Base-by-base conservation (phyloP, 805 yeast species). In the Candida arabinofermentans region DNA sequence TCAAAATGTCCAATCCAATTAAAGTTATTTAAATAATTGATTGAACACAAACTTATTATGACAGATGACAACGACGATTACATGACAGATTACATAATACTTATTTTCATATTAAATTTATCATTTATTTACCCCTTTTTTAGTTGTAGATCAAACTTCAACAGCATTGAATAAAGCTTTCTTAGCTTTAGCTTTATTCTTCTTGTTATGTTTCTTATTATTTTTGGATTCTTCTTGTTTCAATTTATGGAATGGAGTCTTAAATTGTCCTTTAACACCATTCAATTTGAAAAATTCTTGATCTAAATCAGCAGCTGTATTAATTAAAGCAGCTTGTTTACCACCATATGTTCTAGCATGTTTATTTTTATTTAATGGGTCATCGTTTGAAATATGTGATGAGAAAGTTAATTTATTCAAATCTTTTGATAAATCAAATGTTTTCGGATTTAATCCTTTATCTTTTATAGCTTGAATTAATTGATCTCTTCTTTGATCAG, bases 231-330 rank as follows among this genome's bases (percentile, higher is more conserved):
- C 63, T 4, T 63, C 63, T 27, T 55, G 55, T 6, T 53, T 57
- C 6, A 7, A 8, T 52, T 71, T 72, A 59, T 91, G 96, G 73
- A 87, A 88, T 6, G 98, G 96, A 5, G 74, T 68, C 32, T 71
- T 69, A 46, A 83, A 57, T 40, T 74, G 77, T 3, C 95, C 95
- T 47, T 72, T 71, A 4, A 82, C 79, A 13, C 64, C 66, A 44
- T 72, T 74, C 81, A 82, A 77, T 42, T 75, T 72, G 71, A 91
- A 91, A 58, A 91, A 91, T 44, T 88, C 96, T 27, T 77, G 71
- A 62, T 91, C 97, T 50, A 91, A 69, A 53, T 87, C 93, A 32
- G 79, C 86, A 27, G 91, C 88, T 6, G 88, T 84, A 58, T 83
- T 81, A 50, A 75, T 77, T 48, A 84, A 70, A 2, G 88, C 86